A percentile compares a stretch with the other conserved stretches of the same genome.
Conservation (phyloP, 305 asterid genomes). For the Nicotiana rustica region DNA sequence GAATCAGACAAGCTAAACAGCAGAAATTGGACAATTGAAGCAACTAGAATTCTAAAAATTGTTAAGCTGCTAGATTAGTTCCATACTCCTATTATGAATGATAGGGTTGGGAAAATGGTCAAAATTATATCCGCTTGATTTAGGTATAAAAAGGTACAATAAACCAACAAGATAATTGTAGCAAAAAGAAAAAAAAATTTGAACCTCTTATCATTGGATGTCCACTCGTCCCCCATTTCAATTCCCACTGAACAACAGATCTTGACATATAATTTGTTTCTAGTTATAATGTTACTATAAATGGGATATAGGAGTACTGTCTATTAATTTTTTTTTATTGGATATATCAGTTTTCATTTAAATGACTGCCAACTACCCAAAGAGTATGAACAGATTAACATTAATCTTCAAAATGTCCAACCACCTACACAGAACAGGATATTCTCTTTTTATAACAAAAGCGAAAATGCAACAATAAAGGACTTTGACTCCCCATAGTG, state of each 20-base stretch:
- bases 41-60: too few relatives aligned
- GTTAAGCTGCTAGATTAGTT: too few relatives aligned
- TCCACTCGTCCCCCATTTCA: not conserved
- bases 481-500: not conserved
- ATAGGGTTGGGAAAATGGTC: too few relatives aligned
- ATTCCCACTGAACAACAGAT: conserved; percentile 14
- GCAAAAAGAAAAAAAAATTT: too few relatives aligned
- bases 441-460: not conserved
- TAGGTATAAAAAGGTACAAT: too few relatives aligned
- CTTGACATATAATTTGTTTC: not conserved
- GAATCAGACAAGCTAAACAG: not conserved
- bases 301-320: not conserved
- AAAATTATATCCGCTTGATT: too few relatives aligned
- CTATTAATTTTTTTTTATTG: not conserved
- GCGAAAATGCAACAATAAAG: conserved; percentile 16
- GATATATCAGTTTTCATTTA: not conserved
- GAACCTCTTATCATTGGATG: not conserved
- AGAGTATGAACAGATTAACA: not conserved
- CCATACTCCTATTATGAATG: too few relatives aligned
- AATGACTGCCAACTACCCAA: not conserved
- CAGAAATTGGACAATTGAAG: too few relatives aligned
- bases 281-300: not conserved
- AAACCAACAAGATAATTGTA: too few relatives aligned
- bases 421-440: not conserved
- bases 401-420: not conserved